These are phyloP conservation scores for Podospora bellae-mahoneyi DNA, from an alignment of 495 filamentous ascomycete species.

Conservation along the genomic window DNA sequence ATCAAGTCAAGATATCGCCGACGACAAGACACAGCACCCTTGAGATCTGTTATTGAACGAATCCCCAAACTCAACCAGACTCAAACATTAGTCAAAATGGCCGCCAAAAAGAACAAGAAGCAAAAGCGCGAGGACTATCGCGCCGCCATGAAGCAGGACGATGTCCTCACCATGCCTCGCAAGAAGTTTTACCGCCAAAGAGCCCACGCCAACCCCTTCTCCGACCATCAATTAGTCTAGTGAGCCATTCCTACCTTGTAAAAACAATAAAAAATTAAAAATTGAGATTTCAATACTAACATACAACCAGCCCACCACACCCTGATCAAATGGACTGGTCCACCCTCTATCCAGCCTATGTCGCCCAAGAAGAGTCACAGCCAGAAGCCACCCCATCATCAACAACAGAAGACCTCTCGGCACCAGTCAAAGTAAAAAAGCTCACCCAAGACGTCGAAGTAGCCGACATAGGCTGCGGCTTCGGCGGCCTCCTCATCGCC, in stretches of 20 bases:
- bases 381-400: slow-evolving; percentile 13
- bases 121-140: slow-evolving; percentile 76
- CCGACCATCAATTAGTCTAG: slow-evolving; percentile 86
- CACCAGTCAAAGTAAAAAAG: slow-evolving; percentile 31
- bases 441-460: slow-evolving; percentile 73
- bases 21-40: background rate
- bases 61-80: background rate
- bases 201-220: slow-evolving; percentile 96
- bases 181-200: slow-evolving; percentile 96
- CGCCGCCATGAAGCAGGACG: slow-evolving; percentile 29
- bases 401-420: slow-evolving; percentile 18
- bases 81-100: slow-evolving; percentile 12
- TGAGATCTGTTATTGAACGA: background rate
- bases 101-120: slow-evolving; percentile 57
- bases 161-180: slow-evolving; percentile 57
- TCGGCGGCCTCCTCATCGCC: slow-evolving; percentile 85
- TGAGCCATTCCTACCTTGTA: slow-evolving; percentile 38
- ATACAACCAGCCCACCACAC: slow-evolving; percentile 60
- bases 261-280: background rate
- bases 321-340: slow-evolving; percentile 92
- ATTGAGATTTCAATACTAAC: background rate
- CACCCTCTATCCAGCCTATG: slow-evolving; percentile 72
- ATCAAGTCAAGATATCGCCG: background rate
- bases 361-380: slow-evolving; percentile 19
- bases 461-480: slow-evolving; percentile 97